These are phyloP conservation scores for Ottelia alismoides DNA, from an alignment of 106 monocot species.

Conservation along the genomic window DNA sequence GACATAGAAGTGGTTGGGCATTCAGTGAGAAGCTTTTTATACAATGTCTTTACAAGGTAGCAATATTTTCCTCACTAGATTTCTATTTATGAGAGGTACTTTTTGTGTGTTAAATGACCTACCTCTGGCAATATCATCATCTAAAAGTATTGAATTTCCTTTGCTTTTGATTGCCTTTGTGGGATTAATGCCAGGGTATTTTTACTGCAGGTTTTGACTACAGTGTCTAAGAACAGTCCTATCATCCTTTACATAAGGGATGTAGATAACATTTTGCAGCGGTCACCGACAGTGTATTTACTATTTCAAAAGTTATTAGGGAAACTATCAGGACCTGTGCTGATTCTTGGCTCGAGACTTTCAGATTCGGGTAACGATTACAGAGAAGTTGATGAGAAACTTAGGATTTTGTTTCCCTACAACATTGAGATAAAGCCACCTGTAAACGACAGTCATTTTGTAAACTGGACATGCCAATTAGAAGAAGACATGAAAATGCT, in stretches of 20 bases:
- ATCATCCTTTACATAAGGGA: slow-evolving; percentile 73
- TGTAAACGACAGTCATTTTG: slow-evolving; percentile 42
- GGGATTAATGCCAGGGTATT: too few species aligned
- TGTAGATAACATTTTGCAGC: slow-evolving; percentile 45
- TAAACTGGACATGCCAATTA: slow-evolving; percentile 68
- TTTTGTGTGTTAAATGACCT: too few species aligned
- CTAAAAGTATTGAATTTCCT: too few species aligned
- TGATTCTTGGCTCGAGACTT: slow-evolving; percentile 68
- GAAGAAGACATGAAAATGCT: slow-evolving; percentile 81
- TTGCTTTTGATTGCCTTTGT: too few species aligned
- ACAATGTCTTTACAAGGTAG: slow-evolving; percentile 68
- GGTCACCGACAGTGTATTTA: slow-evolving; percentile 45
- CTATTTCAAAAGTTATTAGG: slow-evolving; percentile 54
- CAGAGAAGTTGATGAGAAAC: slow-evolving; percentile 41
- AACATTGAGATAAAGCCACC: slow-evolving; percentile 78
- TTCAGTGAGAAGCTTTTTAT: slow-evolving; percentile 75
- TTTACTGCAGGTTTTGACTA: slow-evolving; percentile 51
- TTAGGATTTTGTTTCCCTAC: slow-evolving; percentile 49
- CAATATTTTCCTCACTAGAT: too few species aligned
- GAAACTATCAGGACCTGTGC: slow-evolving; percentile 43
- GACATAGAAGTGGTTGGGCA: slow-evolving; percentile 45
- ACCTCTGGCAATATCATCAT: too few species aligned
- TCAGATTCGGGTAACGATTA: slow-evolving; percentile 23
- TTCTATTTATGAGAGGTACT: too few species aligned
- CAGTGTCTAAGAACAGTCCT: slow-evolving; percentile 41